Percentiles rank a stretch among this genome's conserved stretches.
phyloP scores from a whole-genome alignment of 768 basidiomycete genomes.

The Mycena galopus region DNA sequence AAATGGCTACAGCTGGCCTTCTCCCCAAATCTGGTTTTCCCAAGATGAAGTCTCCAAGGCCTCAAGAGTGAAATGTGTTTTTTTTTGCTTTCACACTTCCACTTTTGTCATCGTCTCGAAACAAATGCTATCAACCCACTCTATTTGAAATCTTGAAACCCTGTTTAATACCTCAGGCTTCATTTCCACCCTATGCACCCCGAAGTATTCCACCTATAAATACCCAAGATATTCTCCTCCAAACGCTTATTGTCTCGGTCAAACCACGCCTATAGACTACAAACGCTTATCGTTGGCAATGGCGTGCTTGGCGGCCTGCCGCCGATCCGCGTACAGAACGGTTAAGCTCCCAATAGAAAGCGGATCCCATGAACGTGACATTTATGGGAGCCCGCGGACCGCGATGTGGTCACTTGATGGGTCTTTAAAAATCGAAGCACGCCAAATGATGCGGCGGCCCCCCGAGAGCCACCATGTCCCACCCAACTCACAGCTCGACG shows the following conservation, averaged over 20 bases:
- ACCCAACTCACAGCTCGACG: conserved; percentile 26
- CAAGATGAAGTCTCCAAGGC: no score
- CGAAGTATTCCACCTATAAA: background rate
- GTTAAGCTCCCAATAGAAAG: no score
- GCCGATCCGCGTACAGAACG: no score
- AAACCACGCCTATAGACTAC: no score
- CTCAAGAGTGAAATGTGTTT: background rate
- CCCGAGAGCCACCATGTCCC: conserved; percentile 29
- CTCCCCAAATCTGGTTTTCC: background rate
- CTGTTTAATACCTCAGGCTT: background rate
- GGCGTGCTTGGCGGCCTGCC: no score
- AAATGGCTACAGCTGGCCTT: background rate
- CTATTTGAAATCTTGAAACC: background rate
- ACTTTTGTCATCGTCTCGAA: background rate
- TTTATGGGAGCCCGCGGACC: conserved; percentile 16
- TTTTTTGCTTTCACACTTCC: background rate
- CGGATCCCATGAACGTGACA: conserved; percentile 23
- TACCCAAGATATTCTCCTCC: background rate
- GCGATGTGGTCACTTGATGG: conserved; percentile 22
- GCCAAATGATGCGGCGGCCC: conserved; percentile 24
- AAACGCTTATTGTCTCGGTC: no score
- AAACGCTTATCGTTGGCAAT: no score
- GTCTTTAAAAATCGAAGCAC: conserved; percentile 23
- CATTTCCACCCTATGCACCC: no score
- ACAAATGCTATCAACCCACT: background rate